Evolutionary conservation across 2,329 filamentous ascomycete genomes (phyloP).

Genomic region (Penicillium freii): DNA sequence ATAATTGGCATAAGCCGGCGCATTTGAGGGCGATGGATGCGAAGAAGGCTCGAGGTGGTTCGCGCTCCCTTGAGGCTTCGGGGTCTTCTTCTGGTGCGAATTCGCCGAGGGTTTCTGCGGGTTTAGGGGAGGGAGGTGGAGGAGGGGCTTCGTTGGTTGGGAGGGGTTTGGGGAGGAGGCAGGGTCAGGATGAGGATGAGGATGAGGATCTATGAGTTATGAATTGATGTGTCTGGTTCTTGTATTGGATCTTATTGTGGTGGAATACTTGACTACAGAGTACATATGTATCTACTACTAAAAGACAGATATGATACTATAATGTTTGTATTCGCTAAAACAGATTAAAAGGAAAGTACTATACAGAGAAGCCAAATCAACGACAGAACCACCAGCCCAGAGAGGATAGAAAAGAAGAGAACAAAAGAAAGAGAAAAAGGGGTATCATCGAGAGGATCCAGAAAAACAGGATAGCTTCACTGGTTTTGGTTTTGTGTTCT

Average conservation of each 20-base stretch:
- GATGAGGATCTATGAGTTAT: constrained; percentile 2
- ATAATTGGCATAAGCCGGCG: constrained; percentile 18
- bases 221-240: background rate
- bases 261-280: background rate
- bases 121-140: background rate
- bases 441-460: constrained; percentile 19
- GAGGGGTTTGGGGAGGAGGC: background rate
- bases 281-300: background rate
- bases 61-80: background rate
- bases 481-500: constrained; percentile 5
- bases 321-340: constrained; percentile 20
- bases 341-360: constrained; percentile 11
- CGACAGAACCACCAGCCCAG: constrained; percentile 6
- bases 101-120: constrained; percentile 8
- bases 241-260: background rate
- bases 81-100: background rate
- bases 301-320: background rate
- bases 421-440: constrained; percentile 6
- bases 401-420: constrained; percentile 7
- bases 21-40: constrained; percentile 4
- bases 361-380: constrained; percentile 13
- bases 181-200: background rate
- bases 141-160: background rate
- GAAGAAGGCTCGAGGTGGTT: constrained; percentile 7
- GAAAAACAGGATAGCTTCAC: constrained; percentile 4